phyloP scores from a whole-genome alignment of 148 eudicot species.

The Pharnaceum exiguum region DNA sequence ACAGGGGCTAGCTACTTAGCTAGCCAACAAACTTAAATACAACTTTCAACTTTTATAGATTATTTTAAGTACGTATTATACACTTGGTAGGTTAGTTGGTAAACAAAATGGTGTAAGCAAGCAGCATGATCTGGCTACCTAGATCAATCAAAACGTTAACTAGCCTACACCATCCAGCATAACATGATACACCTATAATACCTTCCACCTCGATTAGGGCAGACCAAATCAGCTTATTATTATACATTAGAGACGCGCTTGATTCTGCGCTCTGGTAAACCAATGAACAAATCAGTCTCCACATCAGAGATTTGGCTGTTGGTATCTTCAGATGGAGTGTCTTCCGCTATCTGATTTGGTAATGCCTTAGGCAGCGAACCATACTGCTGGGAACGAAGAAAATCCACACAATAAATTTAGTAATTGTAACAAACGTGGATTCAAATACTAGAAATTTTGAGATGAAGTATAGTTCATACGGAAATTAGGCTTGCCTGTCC shows the following conservation, averaged over 20 bases:
- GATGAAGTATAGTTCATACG: not conserved
- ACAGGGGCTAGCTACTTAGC: too few relatives aligned
- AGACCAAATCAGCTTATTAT: not conserved
- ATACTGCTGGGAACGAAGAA: constrained; percentile 15
- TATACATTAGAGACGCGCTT: constrained; percentile 20
- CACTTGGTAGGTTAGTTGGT: too few relatives aligned
- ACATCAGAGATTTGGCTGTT: constrained; percentile 58
- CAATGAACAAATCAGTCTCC: constrained; percentile 70
- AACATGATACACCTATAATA: not conserved
- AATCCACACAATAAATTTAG: too few relatives aligned
- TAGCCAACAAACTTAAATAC: too few relatives aligned
- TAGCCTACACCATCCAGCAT: not conserved
- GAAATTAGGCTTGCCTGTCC: constrained; percentile 30
- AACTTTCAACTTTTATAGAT: too few relatives aligned
- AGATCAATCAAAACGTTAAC: too few relatives aligned
- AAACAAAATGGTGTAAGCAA: too few relatives aligned
- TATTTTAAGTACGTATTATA: too few relatives aligned
- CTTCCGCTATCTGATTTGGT: constrained; percentile 24
- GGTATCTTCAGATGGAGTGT: constrained; percentile 34
- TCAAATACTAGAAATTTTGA: not conserved
- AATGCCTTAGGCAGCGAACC: constrained; percentile 16
- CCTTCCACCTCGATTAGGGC: not conserved
- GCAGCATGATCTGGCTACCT: too few relatives aligned
- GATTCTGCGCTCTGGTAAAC: constrained; percentile 46
- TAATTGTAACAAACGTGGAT: too few relatives aligned